Evolutionary conservation across 805 yeast genomes (phyloP), one percentile per base, ranked within the genome.

Genomic region (Ogataea chonburiensis): DNA sequence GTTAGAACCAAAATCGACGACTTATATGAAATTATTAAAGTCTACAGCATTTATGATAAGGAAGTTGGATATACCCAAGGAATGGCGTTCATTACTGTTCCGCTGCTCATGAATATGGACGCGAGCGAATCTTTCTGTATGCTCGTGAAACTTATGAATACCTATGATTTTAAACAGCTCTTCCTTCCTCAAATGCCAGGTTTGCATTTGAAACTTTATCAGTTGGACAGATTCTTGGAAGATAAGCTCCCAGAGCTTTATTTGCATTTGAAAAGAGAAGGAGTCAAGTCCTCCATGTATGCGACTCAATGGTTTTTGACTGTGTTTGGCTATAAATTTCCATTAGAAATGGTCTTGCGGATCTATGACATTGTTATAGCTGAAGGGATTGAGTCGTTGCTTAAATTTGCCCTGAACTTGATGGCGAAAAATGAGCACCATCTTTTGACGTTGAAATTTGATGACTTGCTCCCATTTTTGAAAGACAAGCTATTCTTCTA

Each of bases 31-130:
- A 80, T 93, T 18, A 73, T 93, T 44, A 85, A 84, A 53, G 89
- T 88, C 0, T 93, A 91, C 63, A 78, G 93, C 15, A 63, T 86
- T 31, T 82, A 76, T 57, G 98, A 93, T 58, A 79, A 84, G 1
- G 97, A 89, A 34, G 96, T 93, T 33, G 98, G 98, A 0, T 93
- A 93, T 55, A 93, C 97, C 2, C 98, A 93, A 61, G 98, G 98
- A 6, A 88, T 93, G 96, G 95, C 95, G 1, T 93, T 93, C 54
- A 77, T 93, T 28, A 76, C 86, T 0, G 87, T 87, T 5, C 97
- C 98, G 2, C 61, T 93, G 31, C 66, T 88, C 28, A 69, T 89
- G 66, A 86, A 86, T 49, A 75, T 87, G 79, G 71, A 66, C 24
- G 96, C 89, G 47, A 70, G 81, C 29, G 97, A 91, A 57, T 79